Evolutionary conservation across 257 asterid species (phyloP).

Genomic region (Solanum rostratum): DNA sequence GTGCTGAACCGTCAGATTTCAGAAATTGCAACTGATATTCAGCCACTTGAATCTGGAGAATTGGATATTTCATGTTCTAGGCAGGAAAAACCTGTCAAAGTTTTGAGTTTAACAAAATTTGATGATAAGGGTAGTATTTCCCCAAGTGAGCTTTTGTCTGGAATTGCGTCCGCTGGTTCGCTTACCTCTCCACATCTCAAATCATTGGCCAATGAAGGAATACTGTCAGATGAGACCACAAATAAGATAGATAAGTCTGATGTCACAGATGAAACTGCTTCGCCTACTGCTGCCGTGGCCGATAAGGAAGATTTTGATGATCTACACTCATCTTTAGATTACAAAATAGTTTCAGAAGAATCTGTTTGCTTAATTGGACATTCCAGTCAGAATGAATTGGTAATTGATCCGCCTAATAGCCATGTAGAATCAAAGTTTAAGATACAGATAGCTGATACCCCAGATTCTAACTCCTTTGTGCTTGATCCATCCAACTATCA

Average conservation of each 20-base stretch:
- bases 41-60: constrained; percentile 7
- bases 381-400: constrained; percentile 19
- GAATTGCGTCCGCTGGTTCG: constrained; percentile 12
- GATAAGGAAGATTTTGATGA: constrained; percentile 7
- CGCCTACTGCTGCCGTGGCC: constrained; percentile 9
- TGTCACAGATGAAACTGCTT: constrained; percentile 12
- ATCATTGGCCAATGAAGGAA: constrained; percentile 16
- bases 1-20: not conserved
- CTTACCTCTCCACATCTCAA: constrained; percentile 4
- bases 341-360: constrained; percentile 14
- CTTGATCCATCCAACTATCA: not conserved
- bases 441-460: constrained; percentile 14
- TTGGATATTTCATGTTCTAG: constrained; percentile 10
- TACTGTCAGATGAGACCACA: constrained; percentile 13
- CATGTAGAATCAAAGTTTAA: constrained; percentile 7
- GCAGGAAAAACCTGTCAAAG: constrained; percentile 22
- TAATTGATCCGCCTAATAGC: constrained; percentile 15
- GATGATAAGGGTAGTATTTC: constrained; percentile 13
- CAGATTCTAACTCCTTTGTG: constrained; percentile 3
- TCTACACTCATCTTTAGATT: constrained; percentile 16
- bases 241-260: constrained; percentile 12
- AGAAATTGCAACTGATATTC: not conserved
- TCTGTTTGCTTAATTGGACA: constrained; percentile 16
- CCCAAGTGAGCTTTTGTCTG: constrained; percentile 13
- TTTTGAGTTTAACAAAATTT: constrained; percentile 7